Evolutionary conservation across 139 green algal species (phyloP), one percentile per base, ranked within the genome.

Genomic region (Spirogloea muscicola): DNA sequence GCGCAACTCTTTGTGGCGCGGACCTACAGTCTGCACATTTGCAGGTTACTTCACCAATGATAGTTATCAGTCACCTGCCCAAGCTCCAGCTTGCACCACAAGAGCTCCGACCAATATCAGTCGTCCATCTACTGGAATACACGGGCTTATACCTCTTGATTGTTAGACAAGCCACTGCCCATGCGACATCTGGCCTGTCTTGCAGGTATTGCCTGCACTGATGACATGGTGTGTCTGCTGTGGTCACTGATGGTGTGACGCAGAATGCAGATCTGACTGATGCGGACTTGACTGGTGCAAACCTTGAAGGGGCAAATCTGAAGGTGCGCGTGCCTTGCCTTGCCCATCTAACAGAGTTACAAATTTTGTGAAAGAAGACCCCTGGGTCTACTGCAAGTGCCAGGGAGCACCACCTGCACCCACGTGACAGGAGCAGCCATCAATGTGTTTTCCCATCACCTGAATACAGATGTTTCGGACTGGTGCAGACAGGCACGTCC

Each of bases 201-300:
- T 1, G 59, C 49, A 16, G 29, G 29, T 68, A 57, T 62, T 16
- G 1, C 33, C 1, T 3, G 59, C 16, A 34, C 21, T 64, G 3
- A 27, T 62, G 29, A 37, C 34, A 10, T 59, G 27, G 33, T 59
- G 31, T 25, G 2, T 3, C 49, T 29, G 27, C 49, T 27, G 6
- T 6, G 5, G 10, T 29, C 13, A 25, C 18, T 29, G 10, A 27
- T 29, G 33, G 5, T 29, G 10, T 6, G 16, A 10, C 33, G 2
- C 65, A 74, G 44, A 74, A 74, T 25, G 65, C 65, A 29, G 65
- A 74, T 46, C 44, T 74, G 18, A 74, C 31, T 9, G 37, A 74
- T 29, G 65, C 65, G 0, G 63, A 74, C 65, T 36, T 74, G 65
- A 41, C 42, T 10, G 33, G 21, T 43, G 65, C 65, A 27, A 74